A percentile compares a stretch with the other conserved stretches of the same genome.
Conservation (phyloP, 768 basidiomycete species). For the Boletus vinaceobasis region DNA sequence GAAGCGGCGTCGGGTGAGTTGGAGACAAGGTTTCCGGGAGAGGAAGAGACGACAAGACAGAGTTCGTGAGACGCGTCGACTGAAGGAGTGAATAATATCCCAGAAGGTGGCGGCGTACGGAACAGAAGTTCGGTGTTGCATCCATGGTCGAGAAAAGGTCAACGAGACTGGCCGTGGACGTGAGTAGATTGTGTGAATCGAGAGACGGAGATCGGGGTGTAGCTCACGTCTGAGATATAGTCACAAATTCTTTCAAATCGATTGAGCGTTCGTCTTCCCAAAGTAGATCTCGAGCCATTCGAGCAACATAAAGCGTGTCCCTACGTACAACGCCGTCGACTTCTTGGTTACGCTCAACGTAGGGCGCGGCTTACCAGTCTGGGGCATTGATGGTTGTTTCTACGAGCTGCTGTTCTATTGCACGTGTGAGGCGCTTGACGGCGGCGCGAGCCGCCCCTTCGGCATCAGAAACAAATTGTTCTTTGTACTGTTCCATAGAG, state of each 20-base stretch:
- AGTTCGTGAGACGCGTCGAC: constrained; percentile 79
- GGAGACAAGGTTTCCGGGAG: constrained; percentile 85
- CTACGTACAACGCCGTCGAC: constrained; percentile 40
- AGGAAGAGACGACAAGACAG: constrained; percentile 78
- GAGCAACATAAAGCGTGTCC: constrained; percentile 86
- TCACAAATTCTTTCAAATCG: constrained; percentile 75
- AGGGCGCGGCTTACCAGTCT: constrained; percentile 68
- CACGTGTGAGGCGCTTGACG: constrained; percentile 81
- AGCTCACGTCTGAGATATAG: constrained; percentile 86
- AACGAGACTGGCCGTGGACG: constrained; percentile 57
- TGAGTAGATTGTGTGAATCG: constrained; percentile 20
- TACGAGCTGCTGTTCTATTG: constrained; percentile 66
- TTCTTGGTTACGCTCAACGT: constrained; percentile 11
- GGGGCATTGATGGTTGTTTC: constrained; percentile 86
- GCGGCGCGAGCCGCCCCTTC: constrained; percentile 73
- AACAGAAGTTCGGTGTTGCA: constrained; percentile 54
- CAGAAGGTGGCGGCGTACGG: constrained; percentile 67
- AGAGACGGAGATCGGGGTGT: constrained; percentile 19
- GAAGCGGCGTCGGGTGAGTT: constrained; percentile 61
- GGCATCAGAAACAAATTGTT: constrained; percentile 67
- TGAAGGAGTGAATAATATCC: constrained; percentile 87
- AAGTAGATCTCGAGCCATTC: constrained; percentile 91
- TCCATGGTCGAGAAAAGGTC: constrained; percentile 79
- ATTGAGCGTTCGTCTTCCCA: constrained; percentile 82
- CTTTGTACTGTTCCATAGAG: constrained; percentile 64